Evolutionary conservation across 2,329 filamentous ascomycete genomes (phyloP), one percentile per base, ranked within the genome.

Genomic region (Aureobasidium sp.): DNA sequence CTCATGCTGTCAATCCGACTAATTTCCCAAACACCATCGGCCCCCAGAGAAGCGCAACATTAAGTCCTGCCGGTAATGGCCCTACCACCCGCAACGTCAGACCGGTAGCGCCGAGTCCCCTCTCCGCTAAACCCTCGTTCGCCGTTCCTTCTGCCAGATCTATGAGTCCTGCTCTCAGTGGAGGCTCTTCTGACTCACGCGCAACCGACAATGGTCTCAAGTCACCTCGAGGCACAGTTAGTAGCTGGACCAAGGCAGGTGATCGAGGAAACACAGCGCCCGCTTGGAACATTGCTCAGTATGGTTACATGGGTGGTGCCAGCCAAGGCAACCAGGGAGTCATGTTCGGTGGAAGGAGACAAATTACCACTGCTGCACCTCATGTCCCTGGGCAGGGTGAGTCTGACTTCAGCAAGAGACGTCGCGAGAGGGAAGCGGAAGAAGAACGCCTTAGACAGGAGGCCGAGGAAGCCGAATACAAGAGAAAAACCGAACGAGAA

Each of bases 211-310:
- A 75, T 55, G 70, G 73, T 34, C 63, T 67, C 22, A 78, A 73
- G 62, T 78, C 79, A 42, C 75, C 78, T 5, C 70, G 74, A 34
- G 78, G 80, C 15, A 76, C 80, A n/a, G 84, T 93, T 65, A 96
- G 89, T 72, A 95, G 86, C 75, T 97, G 94, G 94, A 96, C 90
- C 75, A 95, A 86, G 73, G 90, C 84, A 74, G 83, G 84, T 61
- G 90, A 97, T 68, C 89, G 97, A 74, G 84, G 84, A 17, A 82
- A 82, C 48, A 97, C 92, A 1, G 82, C 87, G 29, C 94, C 94
- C 0, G 94, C 94, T 1, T 99, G 94, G 94, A 99, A 97, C 72
- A 97, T 97, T 68, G 89, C 92, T 62, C 94, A 99, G 73, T 99
- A 99, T 72, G 92, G 94, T 8, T 99, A 97, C 75, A 94, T 97